Evolutionary conservation across 495 filamentous ascomycete species (phyloP).

Genomic region (Penicillium psychrofluorescens): DNA sequence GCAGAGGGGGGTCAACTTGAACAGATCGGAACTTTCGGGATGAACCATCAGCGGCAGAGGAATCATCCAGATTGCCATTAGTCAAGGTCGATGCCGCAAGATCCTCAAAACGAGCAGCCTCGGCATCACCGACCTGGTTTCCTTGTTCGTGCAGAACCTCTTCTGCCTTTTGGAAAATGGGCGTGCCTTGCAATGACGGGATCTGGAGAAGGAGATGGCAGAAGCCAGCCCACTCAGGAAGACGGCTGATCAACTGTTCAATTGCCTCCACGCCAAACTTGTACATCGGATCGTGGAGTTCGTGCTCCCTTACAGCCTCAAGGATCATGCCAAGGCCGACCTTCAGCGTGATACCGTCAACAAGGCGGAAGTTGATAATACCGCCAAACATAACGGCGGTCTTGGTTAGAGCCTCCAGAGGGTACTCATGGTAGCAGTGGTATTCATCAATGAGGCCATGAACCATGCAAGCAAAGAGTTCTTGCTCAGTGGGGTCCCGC

Average conservation of each 20-base stretch:
- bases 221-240: conserved; percentile 89
- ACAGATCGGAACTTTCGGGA: conserved; percentile 63
- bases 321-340: conserved; percentile 93
- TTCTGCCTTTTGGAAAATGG: conserved; percentile 73
- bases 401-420: conserved; percentile 84
- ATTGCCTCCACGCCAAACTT: conserved; percentile 98
- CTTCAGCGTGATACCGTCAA: conserved; percentile 81
- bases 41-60: conserved; percentile 41
- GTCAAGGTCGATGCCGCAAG: conserved; percentile 35
- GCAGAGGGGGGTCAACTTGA: conserved; percentile 59
- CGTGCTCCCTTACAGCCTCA: conserved; percentile 81
- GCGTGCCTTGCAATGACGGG: conserved; percentile 72
- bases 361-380: conserved; percentile 86
- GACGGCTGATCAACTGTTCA: conserved; percentile 70
- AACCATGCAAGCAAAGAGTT: conserved; percentile 97
- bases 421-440: conserved; percentile 88
- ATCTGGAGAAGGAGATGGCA: conserved; percentile 76
- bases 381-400: conserved; percentile 96
- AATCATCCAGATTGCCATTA: conserved; percentile 63
- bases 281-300: conserved; percentile 81
- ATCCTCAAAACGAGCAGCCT: conserved; percentile 29
- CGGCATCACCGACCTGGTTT: conserved; percentile 24
- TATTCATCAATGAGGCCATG: conserved; percentile 98
- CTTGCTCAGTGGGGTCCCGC: conserved; percentile 72
- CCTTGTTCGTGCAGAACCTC: conserved; percentile 66